Conservation (phyloP, 2,329 filamentous ascomycete species). For the Plenodomus biglobosus region DNA sequence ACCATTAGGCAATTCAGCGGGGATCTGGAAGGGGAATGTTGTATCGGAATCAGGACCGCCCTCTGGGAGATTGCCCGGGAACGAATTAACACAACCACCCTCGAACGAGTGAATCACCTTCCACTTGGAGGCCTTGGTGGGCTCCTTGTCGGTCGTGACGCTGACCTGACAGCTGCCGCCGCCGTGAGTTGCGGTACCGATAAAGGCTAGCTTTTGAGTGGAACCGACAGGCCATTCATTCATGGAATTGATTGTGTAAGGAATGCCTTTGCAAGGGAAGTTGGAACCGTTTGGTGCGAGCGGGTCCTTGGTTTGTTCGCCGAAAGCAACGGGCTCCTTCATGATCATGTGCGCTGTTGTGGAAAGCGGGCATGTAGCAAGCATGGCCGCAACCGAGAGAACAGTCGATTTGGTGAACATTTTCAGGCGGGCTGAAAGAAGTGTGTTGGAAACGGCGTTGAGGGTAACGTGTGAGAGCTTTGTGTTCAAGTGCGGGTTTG, state of each 20-base stretch:
- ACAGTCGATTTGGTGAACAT: conserved; percentile 11
- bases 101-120: conserved; percentile 88
- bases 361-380: conserved; percentile 53
- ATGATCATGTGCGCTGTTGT: conserved; percentile 76
- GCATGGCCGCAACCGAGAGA: conserved; percentile 18
- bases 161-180: conserved; percentile 90
- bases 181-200: conserved; percentile 75
- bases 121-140: conserved; percentile 68
- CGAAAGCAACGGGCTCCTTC: conserved; percentile 67
- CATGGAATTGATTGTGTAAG: conserved; percentile 49
- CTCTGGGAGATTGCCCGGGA: conserved; percentile 7
- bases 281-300: conserved; percentile 60
- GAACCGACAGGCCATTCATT: conserved; percentile 68
- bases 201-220: conserved; percentile 63
- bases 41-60: conserved; percentile 44
- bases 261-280: conserved; percentile 74
- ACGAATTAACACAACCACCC: conserved; percentile 70
- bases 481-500: conserved; percentile 4
- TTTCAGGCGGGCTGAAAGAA: conserved; percentile 10
- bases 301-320: conserved; percentile 60
- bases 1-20: conserved; percentile 70
- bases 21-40: conserved; percentile 71
- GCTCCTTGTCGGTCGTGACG: conserved; percentile 72
- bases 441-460: conserved; percentile 6
- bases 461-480: conserved; percentile 2